These are phyloP conservation scores for Onygenales sp. DNA, from an alignment of 2,329 filamentous ascomycete genomes.

Conservation along the genomic window DNA sequence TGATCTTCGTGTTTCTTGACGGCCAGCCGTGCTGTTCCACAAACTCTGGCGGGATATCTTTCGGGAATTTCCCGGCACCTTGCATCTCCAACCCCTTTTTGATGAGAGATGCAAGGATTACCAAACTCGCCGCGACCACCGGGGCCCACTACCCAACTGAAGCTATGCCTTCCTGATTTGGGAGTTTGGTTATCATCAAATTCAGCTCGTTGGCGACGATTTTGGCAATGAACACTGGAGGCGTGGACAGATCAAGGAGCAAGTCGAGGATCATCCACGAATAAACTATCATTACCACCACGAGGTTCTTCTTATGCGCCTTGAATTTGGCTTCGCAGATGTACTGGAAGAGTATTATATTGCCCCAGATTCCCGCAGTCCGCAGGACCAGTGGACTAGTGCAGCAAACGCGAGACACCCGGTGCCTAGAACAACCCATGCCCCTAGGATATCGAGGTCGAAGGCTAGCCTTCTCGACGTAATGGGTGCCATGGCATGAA, in stretches of 20 bases:
- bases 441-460: constrained; percentile 17
- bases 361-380: constrained; percentile 13
- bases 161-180: constrained; percentile 15
- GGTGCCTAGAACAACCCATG: constrained; percentile 17
- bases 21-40: neutral
- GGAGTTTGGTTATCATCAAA: constrained; percentile 12
- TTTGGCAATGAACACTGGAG: constrained; percentile 16
- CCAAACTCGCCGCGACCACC: constrained; percentile 14
- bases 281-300: constrained; percentile 8
- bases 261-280: constrained; percentile 16
- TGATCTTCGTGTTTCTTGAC: too few species aligned
- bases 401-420: constrained; percentile 16
- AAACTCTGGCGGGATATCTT: neutral
- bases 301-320: constrained; percentile 1
- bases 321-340: constrained; percentile 8
- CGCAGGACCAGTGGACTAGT: constrained; percentile 17
- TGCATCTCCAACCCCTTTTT: constrained; percentile 11
- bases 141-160: constrained; percentile 20
- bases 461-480: constrained; percentile 13
- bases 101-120: constrained; percentile 17
- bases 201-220: constrained; percentile 19
- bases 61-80: constrained; percentile 7
- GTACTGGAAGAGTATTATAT: constrained; percentile 15
- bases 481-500: constrained; percentile 18
- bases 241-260: constrained; percentile 15